Conservation (phyloP, 257 asterid species). For the Nicotiana benthamiana region DNA sequence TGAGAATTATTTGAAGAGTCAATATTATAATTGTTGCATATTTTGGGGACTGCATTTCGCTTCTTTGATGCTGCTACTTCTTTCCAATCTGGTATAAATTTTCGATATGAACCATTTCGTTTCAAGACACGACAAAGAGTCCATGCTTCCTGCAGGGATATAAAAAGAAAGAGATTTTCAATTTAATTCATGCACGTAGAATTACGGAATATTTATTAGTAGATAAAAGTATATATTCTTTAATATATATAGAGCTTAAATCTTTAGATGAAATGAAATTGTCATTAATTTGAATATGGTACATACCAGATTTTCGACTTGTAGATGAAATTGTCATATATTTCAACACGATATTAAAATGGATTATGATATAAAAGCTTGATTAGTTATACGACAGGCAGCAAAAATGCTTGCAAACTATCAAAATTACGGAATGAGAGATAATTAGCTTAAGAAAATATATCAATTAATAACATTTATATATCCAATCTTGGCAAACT, state of each 20-base stretch:
- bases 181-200: neutral
- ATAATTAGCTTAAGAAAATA: too few relatives aligned
- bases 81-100: neutral
- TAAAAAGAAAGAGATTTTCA: neutral
- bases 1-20: neutral
- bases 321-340: too few relatives aligned
- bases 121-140: constrained; percentile 1
- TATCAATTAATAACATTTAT: too few relatives aligned
- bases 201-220: neutral
- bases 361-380: too few relatives aligned
- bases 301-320: neutral
- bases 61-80: neutral
- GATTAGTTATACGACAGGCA: too few relatives aligned
- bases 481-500: too few relatives aligned
- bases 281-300: too few relatives aligned
- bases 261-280: neutral
- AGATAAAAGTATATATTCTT: neutral
- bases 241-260: too few relatives aligned
- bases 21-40: neutral
- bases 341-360: too few relatives aligned
- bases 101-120: neutral
- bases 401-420: too few relatives aligned
- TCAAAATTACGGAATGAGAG: too few relatives aligned
- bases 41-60: neutral
- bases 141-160: neutral